phyloP scores from a whole-genome alignment of 331 rosid genomes.

The Saraca asoca region DNA sequence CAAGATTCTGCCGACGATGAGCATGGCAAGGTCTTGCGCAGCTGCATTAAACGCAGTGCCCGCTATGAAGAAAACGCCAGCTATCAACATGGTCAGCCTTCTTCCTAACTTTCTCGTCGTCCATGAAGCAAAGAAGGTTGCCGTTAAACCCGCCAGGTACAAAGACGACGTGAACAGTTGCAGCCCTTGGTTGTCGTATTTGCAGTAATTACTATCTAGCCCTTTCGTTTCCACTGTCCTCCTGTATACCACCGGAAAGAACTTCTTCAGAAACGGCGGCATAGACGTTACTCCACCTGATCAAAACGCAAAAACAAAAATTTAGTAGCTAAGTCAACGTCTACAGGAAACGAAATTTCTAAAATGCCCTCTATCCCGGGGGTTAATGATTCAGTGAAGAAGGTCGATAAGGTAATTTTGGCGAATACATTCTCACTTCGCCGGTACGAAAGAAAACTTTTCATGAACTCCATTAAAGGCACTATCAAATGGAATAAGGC shows the following conservation, averaged over 20 bases:
- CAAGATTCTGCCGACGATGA: constrained; percentile 67
- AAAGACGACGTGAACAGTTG: constrained; percentile 87
- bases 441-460: neutral
- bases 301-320: neutral
- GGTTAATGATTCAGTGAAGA: too few relatives aligned
- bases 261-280: constrained; percentile 64
- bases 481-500: neutral
- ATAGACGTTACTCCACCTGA: constrained; percentile 86
- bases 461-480: neutral
- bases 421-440: too few relatives aligned
- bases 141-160: constrained; percentile 72
- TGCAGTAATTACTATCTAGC: constrained; percentile 60
- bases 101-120: constrained; percentile 72
- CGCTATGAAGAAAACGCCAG: constrained; percentile 63
- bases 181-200: constrained; percentile 70
- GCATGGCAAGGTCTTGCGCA: constrained; percentile 74
- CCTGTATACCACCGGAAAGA: constrained; percentile 67
- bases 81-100: constrained; percentile 70
- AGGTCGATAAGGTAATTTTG: too few relatives aligned
- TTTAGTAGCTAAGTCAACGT: too few relatives aligned
- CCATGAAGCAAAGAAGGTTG: constrained; percentile 82
- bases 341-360: too few relatives aligned
- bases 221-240: constrained; percentile 27
- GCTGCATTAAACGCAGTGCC: constrained; percentile 65
- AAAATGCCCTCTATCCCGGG: too few relatives aligned